phyloP scores from a whole-genome alignment of 2,329 filamentous ascomycete species.

The Bipolaris victoriae region DNA sequence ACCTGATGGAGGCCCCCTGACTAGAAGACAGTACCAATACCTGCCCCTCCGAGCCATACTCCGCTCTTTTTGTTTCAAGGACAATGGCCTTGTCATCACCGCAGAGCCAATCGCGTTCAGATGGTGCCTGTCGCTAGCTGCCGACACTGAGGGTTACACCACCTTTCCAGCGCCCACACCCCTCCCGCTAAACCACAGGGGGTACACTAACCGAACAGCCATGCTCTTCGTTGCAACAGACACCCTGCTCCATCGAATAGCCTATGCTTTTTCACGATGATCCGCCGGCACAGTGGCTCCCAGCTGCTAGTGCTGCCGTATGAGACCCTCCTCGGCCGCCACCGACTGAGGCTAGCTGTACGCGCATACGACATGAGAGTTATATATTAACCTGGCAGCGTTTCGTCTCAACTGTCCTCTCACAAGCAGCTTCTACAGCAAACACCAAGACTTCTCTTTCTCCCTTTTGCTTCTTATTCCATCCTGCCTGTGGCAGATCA shows the following conservation, averaged over 20 bases:
- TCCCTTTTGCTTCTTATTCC: conserved; percentile 25
- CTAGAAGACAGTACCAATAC: conserved; percentile 23
- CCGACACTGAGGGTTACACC: conserved; percentile 29
- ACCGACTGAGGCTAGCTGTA: conserved; percentile 20
- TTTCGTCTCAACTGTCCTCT: conserved; percentile 29
- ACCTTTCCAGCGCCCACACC: conserved; percentile 23
- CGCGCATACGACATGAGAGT: conserved; percentile 15
- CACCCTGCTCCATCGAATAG: conserved; percentile 33
- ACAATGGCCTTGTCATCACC: conserved; percentile 30
- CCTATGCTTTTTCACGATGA: conserved; percentile 31
- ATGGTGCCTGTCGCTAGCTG: conserved; percentile 36
- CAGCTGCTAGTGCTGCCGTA: conserved; percentile 21
- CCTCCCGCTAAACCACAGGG: conserved; percentile 33
- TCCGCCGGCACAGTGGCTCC: conserved; percentile 35
- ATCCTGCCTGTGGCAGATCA: conserved; percentile 48
- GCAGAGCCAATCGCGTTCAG: conserved; percentile 30
- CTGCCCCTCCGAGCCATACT: conserved; percentile 23
- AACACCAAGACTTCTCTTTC: conserved; percentile 29
- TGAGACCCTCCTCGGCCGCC: conserved; percentile 27
- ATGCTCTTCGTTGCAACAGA: conserved; percentile 32
- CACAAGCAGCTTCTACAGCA: conserved; percentile 33
- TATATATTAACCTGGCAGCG: conserved; percentile 31
- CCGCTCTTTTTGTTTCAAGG: conserved; percentile 40
- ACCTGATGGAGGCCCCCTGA: conserved; percentile 29
- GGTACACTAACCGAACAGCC: conserved; percentile 30